Evolutionary conservation across 441 rosid species (phyloP).

Genomic region (Euphorbia celastroides): DNA sequence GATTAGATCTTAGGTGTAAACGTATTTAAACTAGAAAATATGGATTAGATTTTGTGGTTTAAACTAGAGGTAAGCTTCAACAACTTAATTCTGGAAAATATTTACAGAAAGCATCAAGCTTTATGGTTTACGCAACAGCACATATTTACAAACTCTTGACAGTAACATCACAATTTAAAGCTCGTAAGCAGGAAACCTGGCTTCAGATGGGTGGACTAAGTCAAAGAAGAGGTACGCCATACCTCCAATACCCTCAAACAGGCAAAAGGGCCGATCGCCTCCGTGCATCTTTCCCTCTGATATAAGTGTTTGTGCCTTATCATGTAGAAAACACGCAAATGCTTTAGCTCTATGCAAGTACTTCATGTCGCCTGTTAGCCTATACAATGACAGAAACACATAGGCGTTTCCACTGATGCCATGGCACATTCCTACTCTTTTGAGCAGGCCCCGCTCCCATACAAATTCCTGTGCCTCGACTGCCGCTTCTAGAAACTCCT

Average conservation of each 20-base stretch:
- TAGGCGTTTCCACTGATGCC: constrained; percentile 65
- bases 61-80: too few relatives aligned
- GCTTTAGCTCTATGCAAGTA: constrained; percentile 51
- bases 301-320: constrained; percentile 43
- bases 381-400: constrained; percentile 52
- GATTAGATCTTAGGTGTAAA: too few relatives aligned
- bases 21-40: too few relatives aligned
- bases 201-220: constrained; percentile 43
- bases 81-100: too few relatives aligned
- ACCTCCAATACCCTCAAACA: constrained; percentile 63
- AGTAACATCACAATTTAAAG: constrained; percentile 23
- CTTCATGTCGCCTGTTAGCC: constrained; percentile 37
- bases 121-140: too few relatives aligned
- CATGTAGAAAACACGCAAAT: constrained; percentile 59
- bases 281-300: constrained; percentile 60
- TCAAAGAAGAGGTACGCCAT: constrained; percentile 61
- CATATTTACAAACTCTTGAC: background rate
- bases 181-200: constrained; percentile 65
- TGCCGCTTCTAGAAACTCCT: constrained; percentile 57
- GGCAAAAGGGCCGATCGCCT: constrained; percentile 53
- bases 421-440: constrained; percentile 62
- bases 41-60: too few relatives aligned
- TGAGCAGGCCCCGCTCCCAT: constrained; percentile 59
- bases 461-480: constrained; percentile 58
- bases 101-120: too few relatives aligned